A percentile compares a stretch with the other conserved stretches of the same genome.
Evolutionary conservation across 805 yeast species (phyloP).

Genomic region (Wickerhamiella shivajii): DNA sequence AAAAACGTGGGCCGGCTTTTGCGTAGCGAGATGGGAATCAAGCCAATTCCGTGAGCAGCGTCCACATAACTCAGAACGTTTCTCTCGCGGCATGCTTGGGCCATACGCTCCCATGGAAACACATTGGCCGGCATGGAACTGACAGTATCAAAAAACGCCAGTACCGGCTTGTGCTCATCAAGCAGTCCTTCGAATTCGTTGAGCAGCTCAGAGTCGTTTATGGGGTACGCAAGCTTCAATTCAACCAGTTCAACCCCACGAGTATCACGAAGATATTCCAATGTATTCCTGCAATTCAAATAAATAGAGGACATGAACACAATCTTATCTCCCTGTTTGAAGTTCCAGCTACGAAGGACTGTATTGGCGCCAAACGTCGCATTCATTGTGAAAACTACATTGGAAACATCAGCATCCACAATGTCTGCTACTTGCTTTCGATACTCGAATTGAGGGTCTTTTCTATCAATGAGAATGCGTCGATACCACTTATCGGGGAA

Average conservation of each 20-base stretch:
- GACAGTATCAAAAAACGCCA: constrained; percentile 41
- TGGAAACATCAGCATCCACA: constrained; percentile 33
- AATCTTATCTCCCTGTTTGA: constrained; percentile 37
- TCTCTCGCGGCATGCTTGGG: constrained; percentile 32
- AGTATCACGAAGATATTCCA: constrained; percentile 19
- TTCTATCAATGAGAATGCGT: constrained; percentile 19
- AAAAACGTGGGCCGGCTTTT: constrained; percentile 41
- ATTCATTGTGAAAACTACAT: constrained; percentile 40
- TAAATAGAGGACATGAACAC: constrained; percentile 37
- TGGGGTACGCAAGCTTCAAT: constrained; percentile 32
- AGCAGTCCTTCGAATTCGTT: constrained; percentile 26
- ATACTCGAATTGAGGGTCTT: constrained; percentile 20
- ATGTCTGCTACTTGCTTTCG: constrained; percentile 29
- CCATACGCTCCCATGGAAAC: constrained; percentile 40
- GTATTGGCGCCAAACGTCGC: constrained; percentile 49
- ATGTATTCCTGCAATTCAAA: constrained; percentile 40
- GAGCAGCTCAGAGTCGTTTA: constrained; percentile 18
- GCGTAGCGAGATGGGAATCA: constrained; percentile 18
- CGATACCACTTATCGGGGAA: constrained; percentile 37
- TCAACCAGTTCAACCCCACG: constrained; percentile 26
- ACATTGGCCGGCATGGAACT: constrained; percentile 49
- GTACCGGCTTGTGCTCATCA: constrained; percentile 21
- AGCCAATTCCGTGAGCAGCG: constrained; percentile 60
- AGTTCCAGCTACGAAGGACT: constrained; percentile 39
- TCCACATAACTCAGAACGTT: constrained; percentile 44